Evolutionary conservation across 2,329 filamentous ascomycete genomes (phyloP).

Genomic region (Hymenoscyphus occultus): DNA sequence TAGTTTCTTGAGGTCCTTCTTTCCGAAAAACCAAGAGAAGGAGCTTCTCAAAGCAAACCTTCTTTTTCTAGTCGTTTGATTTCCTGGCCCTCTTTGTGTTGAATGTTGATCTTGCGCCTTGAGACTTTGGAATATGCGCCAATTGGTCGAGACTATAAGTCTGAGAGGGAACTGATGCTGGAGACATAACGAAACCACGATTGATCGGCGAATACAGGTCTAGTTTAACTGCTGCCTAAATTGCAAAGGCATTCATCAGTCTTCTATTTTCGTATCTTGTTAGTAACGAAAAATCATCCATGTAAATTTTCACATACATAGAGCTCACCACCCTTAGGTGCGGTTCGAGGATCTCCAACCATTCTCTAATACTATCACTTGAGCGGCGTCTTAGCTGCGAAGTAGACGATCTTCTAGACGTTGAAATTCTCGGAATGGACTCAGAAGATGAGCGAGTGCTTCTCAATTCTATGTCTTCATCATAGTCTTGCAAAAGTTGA

Average conservation of each 20-base stretch:
- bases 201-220: background rate
- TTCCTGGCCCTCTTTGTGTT: too few relatives aligned
- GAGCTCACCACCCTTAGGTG: background rate
- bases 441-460: background rate
- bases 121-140: background rate
- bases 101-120: too few relatives aligned
- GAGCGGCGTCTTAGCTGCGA: background rate
- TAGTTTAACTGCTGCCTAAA: background rate
- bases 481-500: background rate
- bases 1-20: background rate
- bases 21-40: background rate
- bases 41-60: background rate
- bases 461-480: background rate
- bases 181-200: background rate
- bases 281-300: background rate
- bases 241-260: background rate
- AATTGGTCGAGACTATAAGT: background rate
- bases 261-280: background rate
- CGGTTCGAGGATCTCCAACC: conserved; percentile 1
- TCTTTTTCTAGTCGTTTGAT: background rate
- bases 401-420: background rate
- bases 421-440: background rate
- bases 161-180: background rate
- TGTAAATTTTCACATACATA: background rate
- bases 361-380: background rate